Base-by-base conservation (phyloP, 805 yeast species). In the Debaryomyces tyrocola region DNA sequence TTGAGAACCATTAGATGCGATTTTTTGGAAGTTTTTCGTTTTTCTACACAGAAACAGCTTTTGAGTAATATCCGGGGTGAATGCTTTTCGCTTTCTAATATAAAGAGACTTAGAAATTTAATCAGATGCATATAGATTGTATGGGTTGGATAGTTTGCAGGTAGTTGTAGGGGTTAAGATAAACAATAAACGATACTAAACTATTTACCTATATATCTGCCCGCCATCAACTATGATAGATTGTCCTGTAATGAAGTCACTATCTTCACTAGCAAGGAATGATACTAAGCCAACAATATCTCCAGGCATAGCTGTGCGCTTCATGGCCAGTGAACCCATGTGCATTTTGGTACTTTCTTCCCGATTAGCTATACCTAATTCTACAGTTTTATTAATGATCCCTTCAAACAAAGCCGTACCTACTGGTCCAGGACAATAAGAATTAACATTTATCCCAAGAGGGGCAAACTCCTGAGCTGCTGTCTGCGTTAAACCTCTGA, bases 341-440 rank as follows among this genome's bases (percentile, higher is more conserved):
- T 21, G 27, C 27, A 21, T 21, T 21, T 21, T 5, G 7, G 7
- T 21, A 21, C 27, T 6, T 21, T 21, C 27, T 21, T 21, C 27
- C 7, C 7, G 5, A 21, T 5, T 21, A 5, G 27, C 27, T 6
- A 21, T 21, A 7, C 27, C 27, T 20, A 57, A 50, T 43, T 61
- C 51, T 57, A 24, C 68, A 63, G 29, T 53, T 46, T 38, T 56
- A 33, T 41, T 50, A 57, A 28, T 58, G 51, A 47, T 63, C 45
- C 50, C 55, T 47, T 20, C 48, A 47, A 51, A 55, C 44, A 41
- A 61, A 67, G 69, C 67, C 0, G 76, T 70, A 10, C 60, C 51
- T 12, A 69, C 73, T 44, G 65, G 64, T 31, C 74, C 76, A n/a
- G 75, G 75, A 48, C 68, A 66, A 46, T 69, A 64, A 4, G 65